Percentiles rank a stretch among this genome's conserved stretches.
These are phyloP conservation scores for Nicotiana rustica DNA, from an alignment of 305 asterid species.

Conservation along the genomic window DNA sequence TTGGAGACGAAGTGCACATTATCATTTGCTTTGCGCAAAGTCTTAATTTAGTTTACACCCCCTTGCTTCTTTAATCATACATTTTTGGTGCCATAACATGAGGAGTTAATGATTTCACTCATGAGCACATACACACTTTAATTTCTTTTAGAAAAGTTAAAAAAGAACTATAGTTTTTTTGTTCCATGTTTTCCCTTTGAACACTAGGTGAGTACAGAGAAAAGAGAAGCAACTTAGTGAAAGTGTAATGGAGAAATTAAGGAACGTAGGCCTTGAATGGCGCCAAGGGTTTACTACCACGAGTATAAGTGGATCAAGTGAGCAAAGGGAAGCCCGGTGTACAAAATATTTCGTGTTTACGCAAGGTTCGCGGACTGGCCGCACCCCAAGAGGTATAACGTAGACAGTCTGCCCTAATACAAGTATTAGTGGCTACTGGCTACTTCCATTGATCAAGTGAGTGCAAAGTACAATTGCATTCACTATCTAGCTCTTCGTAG, in stretches of 20 bases:
- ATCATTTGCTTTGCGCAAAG: conserved; percentile 19
- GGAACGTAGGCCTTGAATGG: background rate
- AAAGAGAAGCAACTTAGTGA: background rate
- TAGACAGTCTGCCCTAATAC: too few relatives aligned
- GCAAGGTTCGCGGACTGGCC: too few relatives aligned
- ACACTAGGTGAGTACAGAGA: background rate
- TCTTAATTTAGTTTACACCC: conserved; percentile 1
- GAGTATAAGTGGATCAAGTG: background rate
- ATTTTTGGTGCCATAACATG: background rate
- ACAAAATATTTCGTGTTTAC: too few relatives aligned
- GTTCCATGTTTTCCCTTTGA: background rate
- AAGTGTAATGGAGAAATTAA: background rate
- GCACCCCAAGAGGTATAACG: too few relatives aligned
- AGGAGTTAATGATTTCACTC: conserved; percentile 15
- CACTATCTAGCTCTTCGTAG: background rate
- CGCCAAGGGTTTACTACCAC: background rate
- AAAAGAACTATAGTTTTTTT: background rate
- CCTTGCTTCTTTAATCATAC: conserved; percentile 10
- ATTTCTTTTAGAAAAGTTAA: background rate
- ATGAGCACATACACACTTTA: conserved; percentile 1
- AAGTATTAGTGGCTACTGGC: too few relatives aligned
- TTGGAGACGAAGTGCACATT: conserved; percentile 36
- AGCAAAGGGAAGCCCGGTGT: too few relatives aligned
- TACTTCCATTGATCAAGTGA: background rate
- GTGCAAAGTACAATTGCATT: background rate